These are phyloP conservation scores for Scedosporium apiospermum DNA, from an alignment of 2,329 filamentous ascomycete species.

Conservation along the genomic window DNA sequence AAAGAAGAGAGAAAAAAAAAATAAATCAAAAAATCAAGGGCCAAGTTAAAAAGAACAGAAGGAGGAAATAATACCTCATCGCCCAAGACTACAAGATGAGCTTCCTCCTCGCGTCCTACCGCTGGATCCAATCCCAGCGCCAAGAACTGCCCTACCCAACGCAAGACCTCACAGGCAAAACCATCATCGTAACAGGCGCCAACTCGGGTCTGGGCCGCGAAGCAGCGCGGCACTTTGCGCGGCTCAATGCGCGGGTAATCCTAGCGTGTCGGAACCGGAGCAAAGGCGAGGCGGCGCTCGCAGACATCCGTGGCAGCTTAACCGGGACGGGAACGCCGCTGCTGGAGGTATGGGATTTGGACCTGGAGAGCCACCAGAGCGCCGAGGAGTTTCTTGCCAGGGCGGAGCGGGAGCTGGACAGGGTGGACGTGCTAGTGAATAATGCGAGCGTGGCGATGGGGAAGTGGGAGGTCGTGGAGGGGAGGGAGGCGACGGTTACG, in stretches of 20 bases:
- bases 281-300: constrained; percentile 23
- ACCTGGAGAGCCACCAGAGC: constrained; percentile 15
- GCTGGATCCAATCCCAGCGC: not conserved
- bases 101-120: not conserved
- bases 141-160: constrained; percentile 14
- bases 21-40: too few species aligned
- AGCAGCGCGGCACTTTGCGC: constrained; percentile 24
- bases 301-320: constrained; percentile 16
- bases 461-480: constrained; percentile 26
- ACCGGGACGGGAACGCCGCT: not conserved
- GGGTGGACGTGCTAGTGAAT: constrained; percentile 32
- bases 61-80: not conserved
- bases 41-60: too few species aligned
- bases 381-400: constrained; percentile 32
- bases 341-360: not conserved
- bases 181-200: constrained; percentile 26
- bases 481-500: constrained; percentile 36
- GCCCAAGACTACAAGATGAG: not conserved
- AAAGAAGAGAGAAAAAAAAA: too few species aligned
- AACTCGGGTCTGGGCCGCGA: constrained; percentile 29
- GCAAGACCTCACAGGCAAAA: constrained; percentile 19
- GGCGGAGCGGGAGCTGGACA: constrained; percentile 22
- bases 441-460: constrained; percentile 30
- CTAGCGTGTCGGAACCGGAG: constrained; percentile 21
- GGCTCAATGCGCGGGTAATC: constrained; percentile 24